Evolutionary conservation across 345 rosid genomes (phyloP).

Genomic region (Hevea brasiliensis): DNA sequence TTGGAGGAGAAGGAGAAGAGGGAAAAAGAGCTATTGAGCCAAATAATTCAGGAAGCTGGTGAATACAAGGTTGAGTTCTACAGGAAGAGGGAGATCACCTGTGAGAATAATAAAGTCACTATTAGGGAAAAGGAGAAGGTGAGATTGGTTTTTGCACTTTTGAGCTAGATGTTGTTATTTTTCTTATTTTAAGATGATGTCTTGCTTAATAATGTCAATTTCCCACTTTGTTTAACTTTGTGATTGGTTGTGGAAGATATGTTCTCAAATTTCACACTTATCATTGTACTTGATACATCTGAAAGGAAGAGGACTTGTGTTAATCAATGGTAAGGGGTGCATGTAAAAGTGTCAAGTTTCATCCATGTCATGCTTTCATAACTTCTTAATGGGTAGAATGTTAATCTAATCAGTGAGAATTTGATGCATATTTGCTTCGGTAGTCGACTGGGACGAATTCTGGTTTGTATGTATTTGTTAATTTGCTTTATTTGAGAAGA

Average conservation of each 20-base stretch:
- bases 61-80: slow-evolving; percentile 63
- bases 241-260: neutral
- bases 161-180: neutral
- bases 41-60: slow-evolving; percentile 61
- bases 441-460: neutral
- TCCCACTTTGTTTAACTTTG: neutral
- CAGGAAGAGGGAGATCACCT: slow-evolving; percentile 51
- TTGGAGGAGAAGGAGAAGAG: slow-evolving; percentile 82
- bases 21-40: slow-evolving; percentile 57
- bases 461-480: neutral
- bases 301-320: neutral
- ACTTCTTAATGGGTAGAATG: neutral
- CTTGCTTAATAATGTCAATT: neutral
- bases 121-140: slow-evolving; percentile 85
- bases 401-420: neutral
- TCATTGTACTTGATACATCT: neutral
- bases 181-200: no score
- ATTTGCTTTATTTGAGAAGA: neutral
- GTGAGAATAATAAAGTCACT: slow-evolving; percentile 54
- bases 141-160: neutral
- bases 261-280: neutral
- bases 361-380: neutral
- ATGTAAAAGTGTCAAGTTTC: neutral
- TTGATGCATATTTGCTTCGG: neutral
- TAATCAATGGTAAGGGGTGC: neutral